A percentile compares a stretch with the other conserved stretches of the same genome.
These are phyloP conservation scores for Erysimum cheiri DNA, from an alignment of 441 rosid genomes.

Conservation along the genomic window DNA sequence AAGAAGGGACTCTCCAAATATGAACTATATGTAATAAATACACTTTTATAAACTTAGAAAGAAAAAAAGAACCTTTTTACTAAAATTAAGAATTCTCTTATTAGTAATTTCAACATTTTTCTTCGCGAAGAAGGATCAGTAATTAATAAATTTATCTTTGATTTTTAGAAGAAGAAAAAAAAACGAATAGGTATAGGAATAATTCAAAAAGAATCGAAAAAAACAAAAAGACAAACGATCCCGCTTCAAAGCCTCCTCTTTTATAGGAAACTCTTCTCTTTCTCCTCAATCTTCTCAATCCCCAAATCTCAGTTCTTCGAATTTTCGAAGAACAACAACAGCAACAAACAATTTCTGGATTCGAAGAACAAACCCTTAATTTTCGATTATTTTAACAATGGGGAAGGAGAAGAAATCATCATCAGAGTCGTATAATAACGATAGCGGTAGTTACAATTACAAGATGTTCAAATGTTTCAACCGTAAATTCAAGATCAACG, in stretches of 20 bases:
- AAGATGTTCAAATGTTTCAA: slow-evolving; percentile 64
- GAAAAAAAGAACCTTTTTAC: slow-evolving; percentile 30
- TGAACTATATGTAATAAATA: neutral
- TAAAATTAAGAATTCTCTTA: slow-evolving; percentile 41
- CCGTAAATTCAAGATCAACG: slow-evolving; percentile 66
- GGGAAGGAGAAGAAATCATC: slow-evolving; percentile 50
- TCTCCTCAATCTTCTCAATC: slow-evolving; percentile 26
- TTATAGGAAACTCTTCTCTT: slow-evolving; percentile 42
- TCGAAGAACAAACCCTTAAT: slow-evolving; percentile 26
- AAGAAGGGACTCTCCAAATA: neutral
- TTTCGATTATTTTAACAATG: slow-evolving; percentile 36
- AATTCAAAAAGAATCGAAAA: slow-evolving; percentile 10
- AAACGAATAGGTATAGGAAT: neutral
- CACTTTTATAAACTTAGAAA: neutral
- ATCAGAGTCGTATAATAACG: slow-evolving; percentile 30
- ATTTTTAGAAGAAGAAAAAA: neutral
- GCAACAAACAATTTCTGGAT: neutral
- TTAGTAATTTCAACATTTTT: slow-evolving; percentile 24
- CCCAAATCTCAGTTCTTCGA: slow-evolving; percentile 39
- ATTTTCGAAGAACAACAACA: neutral
- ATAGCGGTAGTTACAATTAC: slow-evolving; percentile 65
- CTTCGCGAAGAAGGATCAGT: neutral
- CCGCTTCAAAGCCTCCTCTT: slow-evolving; percentile 56
- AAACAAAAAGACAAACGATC: slow-evolving; percentile 39
- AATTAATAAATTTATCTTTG: neutral